A percentile compares a stretch with the other conserved stretches of the same genome.
Evolutionary conservation across 192 early-diverging fungal species (phyloP).

Genomic region (Dissophora ornata): DNA sequence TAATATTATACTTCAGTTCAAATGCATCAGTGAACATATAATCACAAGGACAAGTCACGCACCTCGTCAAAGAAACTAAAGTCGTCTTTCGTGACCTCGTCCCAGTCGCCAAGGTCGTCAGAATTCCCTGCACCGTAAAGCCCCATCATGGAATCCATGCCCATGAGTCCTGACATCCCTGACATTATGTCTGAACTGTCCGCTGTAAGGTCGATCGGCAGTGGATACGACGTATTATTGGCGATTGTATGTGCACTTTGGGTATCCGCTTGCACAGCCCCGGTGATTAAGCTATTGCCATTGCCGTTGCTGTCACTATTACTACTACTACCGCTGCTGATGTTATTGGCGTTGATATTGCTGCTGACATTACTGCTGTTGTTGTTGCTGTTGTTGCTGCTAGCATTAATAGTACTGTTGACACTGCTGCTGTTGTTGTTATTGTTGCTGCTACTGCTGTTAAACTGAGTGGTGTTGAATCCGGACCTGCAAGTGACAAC

Average conservation of each 20-base stretch:
- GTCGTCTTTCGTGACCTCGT: constrained; percentile 44
- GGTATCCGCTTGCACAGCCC: constrained; percentile 8
- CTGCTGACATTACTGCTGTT: too few relatives aligned
- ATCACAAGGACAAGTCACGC: not conserved
- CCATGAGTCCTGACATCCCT: constrained; percentile 35
- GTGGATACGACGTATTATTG: constrained; percentile 24
- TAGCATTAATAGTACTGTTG: too few relatives aligned
- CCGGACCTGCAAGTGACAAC: constrained; percentile 8
- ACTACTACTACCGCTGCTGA: too few relatives aligned
- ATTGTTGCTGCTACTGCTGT: not conserved
- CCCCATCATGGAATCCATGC: constrained; percentile 34
- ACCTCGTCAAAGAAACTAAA: constrained; percentile 53
- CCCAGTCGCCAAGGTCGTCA: constrained; percentile 48
- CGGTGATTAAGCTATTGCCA: not conserved
- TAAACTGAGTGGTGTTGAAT: constrained; percentile 10
- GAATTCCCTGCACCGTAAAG: constrained; percentile 30
- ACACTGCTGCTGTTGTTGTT: not conserved
- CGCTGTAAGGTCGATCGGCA: constrained; percentile 35
- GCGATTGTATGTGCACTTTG: constrained; percentile 15
- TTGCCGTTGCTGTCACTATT: not conserved
- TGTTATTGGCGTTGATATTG: too few relatives aligned
- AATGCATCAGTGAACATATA: too few relatives aligned
- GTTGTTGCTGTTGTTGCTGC: too few relatives aligned
- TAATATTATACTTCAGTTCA: too few relatives aligned
- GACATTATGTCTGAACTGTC: constrained; percentile 32